These are phyloP conservation scores for Fusarium miscanthi DNA, from an alignment of 2,329 filamentous ascomycete species.

Conservation along the genomic window DNA sequence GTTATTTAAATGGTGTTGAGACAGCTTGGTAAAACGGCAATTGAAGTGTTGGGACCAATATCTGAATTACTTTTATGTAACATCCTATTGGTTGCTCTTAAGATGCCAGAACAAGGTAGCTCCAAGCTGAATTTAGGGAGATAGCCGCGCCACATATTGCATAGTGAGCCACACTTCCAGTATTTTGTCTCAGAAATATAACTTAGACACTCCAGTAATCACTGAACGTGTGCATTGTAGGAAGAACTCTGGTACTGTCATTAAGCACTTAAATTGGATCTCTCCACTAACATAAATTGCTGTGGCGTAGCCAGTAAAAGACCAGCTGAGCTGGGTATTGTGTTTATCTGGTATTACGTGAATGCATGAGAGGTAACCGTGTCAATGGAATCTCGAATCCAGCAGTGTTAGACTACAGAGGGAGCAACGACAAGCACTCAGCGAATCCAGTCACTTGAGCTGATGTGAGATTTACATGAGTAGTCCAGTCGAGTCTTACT, in stretches of 20 bases:
- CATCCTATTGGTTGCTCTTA: background rate
- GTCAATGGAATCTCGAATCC: background rate
- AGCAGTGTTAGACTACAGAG: background rate
- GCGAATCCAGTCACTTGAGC: background rate
- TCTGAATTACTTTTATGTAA: background rate
- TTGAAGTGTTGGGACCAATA: background rate
- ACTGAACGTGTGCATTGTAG: background rate
- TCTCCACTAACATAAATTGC: background rate
- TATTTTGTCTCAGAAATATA: background rate
- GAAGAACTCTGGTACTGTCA: background rate
- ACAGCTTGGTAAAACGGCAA: background rate
- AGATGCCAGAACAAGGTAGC: background rate
- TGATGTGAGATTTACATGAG: background rate
- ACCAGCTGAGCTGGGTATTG: background rate
- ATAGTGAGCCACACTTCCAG: background rate
- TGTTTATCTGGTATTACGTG: background rate
- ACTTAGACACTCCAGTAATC: background rate
- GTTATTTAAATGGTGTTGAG: background rate
- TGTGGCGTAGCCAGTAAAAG: background rate
- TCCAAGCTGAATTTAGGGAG: background rate
- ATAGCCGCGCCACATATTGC: background rate
- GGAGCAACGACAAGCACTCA: background rate
- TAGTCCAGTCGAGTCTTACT: no score
- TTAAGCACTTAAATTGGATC: background rate
- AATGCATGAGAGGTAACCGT: background rate